phyloP scores from a whole-genome alignment of 2,329 filamentous ascomycete genomes.

The Chaetothyriales sp. region DNA sequence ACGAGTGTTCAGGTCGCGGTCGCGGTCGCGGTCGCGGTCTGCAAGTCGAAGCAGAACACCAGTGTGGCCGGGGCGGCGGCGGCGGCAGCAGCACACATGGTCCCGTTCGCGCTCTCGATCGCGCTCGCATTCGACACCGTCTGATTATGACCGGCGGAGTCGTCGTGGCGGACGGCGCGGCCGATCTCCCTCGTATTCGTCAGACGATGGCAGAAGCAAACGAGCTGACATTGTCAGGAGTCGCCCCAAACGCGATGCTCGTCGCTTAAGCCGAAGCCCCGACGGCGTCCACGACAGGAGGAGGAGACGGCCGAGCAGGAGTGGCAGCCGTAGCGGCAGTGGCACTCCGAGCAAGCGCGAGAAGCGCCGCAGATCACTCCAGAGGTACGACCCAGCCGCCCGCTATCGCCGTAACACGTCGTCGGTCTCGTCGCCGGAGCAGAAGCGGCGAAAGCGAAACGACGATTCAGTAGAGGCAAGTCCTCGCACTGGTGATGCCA shows the following conservation, averaged over 20 bases:
- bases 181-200: slow-evolving; percentile 32
- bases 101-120: slow-evolving; percentile 26
- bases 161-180: slow-evolving; percentile 25
- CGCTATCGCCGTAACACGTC: slow-evolving; percentile 31
- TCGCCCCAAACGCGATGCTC: slow-evolving; percentile 29
- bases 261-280: slow-evolving; percentile 29
- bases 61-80: slow-evolving; percentile 19
- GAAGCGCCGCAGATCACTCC: slow-evolving; percentile 32
- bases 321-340: slow-evolving; percentile 19
- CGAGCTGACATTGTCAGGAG: slow-evolving; percentile 39
- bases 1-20: slow-evolving; percentile 17
- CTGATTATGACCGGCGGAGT: slow-evolving; percentile 22
- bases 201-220: slow-evolving; percentile 29
- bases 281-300: slow-evolving; percentile 23
- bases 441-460: slow-evolving; percentile 30
- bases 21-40: slow-evolving; percentile 22
- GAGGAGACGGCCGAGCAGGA: slow-evolving; percentile 20
- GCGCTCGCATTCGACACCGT: slow-evolving; percentile 25
- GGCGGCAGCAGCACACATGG: no score
- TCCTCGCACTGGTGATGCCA: neutral
- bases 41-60: slow-evolving; percentile 27
- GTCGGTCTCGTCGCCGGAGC: slow-evolving; percentile 29
- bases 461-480: slow-evolving; percentile 17
- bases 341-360: slow-evolving; percentile 23
- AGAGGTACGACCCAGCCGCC: slow-evolving; percentile 31